Conservation (phyloP, 352 stramenopile species). For the Pythium phragmitis region DNA sequence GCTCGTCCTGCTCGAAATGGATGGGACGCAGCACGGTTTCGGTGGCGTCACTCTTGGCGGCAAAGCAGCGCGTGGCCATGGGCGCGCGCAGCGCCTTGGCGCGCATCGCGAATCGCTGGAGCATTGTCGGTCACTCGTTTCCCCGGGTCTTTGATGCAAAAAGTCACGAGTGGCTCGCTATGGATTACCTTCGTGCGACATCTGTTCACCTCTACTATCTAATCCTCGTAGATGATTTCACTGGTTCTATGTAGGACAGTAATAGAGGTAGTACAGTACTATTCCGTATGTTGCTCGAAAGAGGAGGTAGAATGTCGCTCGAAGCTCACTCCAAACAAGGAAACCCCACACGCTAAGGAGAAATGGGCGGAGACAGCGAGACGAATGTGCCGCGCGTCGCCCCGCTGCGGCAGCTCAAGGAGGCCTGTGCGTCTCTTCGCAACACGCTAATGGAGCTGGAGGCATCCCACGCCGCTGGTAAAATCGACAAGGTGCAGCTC, state of each 20-base stretch:
- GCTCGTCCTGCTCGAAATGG: slow-evolving; percentile 68
- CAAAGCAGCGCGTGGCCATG: slow-evolving; percentile 23
- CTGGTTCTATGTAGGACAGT: neutral
- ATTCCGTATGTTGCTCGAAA: slow-evolving; percentile 16
- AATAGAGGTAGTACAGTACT: neutral
- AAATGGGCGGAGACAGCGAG: slow-evolving; percentile 12
- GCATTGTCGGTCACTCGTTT: slow-evolving; percentile 19
- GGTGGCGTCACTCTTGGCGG: slow-evolving; percentile 16
- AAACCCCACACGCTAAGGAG: neutral
- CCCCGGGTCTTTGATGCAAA: neutral
- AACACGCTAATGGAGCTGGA: slow-evolving; percentile 33
- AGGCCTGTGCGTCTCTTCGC: slow-evolving; percentile 46
- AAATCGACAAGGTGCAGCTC: slow-evolving; percentile 40
- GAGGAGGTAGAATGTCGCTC: slow-evolving; percentile 1
- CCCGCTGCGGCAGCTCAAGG: slow-evolving; percentile 53
- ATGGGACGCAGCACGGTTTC: slow-evolving; percentile 49
- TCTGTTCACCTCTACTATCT: neutral
- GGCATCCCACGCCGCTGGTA: slow-evolving; percentile 4
- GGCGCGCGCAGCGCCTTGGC: slow-evolving; percentile 14
- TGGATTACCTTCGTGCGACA: slow-evolving; percentile 22
- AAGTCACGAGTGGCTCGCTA: slow-evolving; percentile 10
- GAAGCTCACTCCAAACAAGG: slow-evolving; percentile 4
- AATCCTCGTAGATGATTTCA: neutral
- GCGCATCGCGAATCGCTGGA: slow-evolving; percentile 27
- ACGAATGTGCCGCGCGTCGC: slow-evolving; percentile 18